phyloP scores from a whole-genome alignment of 768 basidiomycete species.

The Russula earlei region DNA sequence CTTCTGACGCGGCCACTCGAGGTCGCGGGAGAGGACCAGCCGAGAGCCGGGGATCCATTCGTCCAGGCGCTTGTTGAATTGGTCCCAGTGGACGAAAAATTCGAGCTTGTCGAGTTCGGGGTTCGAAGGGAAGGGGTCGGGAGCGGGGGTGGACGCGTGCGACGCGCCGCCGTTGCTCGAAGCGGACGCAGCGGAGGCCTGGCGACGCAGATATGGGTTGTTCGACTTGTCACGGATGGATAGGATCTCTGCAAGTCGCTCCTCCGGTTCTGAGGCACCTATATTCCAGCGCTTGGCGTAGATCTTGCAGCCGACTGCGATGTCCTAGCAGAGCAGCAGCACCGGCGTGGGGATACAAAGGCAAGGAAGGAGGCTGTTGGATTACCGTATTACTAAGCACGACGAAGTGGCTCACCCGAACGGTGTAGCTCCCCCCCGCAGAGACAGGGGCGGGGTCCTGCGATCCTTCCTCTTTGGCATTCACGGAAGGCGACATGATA shows the following conservation, averaged over 20 bases:
- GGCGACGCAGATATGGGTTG: slow-evolving; percentile 47
- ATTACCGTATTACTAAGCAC: slow-evolving; percentile 18
- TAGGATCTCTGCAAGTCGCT: slow-evolving; percentile 91
- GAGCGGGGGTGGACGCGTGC: slow-evolving; percentile 23
- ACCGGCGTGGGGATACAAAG: slow-evolving; percentile 15
- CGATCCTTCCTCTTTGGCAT: slow-evolving; percentile 29
- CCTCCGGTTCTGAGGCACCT: slow-evolving; percentile 62
- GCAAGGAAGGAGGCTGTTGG: slow-evolving; percentile 15
- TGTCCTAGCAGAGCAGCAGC: slow-evolving; percentile 65
- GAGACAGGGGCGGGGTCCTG: slow-evolving; percentile 54
- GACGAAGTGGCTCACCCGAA: slow-evolving; percentile 46
- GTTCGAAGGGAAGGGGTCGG: slow-evolving; percentile 36
- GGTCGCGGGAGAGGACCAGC: slow-evolving; percentile 71
- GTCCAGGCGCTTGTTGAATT: slow-evolving; percentile 98
- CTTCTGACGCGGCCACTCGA: slow-evolving; percentile 95
- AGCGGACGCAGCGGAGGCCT: slow-evolving; percentile 26
- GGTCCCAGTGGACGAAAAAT: slow-evolving; percentile 97
- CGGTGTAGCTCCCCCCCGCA: slow-evolving; percentile 64
- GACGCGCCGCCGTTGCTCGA: slow-evolving; percentile 20
- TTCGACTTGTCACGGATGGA: slow-evolving; percentile 85
- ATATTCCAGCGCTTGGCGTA: slow-evolving; percentile 75
- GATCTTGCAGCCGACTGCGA: slow-evolving; percentile 92
- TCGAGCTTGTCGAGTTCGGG: slow-evolving; percentile 71
- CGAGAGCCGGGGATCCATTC: slow-evolving; percentile 92
- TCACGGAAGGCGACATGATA: slow-evolving; percentile 20